phyloP scores from a whole-genome alignment of 2,329 filamentous ascomycete genomes.

The Reticulascus tulasneorum region DNA sequence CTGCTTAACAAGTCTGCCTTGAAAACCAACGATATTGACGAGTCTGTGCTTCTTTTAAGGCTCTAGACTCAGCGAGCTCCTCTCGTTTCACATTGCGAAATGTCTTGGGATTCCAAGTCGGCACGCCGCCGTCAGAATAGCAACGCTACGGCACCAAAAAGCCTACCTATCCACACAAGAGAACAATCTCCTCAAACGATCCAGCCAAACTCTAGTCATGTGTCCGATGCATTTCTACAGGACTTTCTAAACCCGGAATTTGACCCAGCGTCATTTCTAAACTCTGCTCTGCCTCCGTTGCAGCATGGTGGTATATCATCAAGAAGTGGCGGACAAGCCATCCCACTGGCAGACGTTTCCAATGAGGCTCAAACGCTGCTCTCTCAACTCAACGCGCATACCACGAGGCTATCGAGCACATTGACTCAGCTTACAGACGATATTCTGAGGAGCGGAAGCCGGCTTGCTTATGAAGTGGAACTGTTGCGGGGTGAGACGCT shows the following conservation, averaged over 20 bases:
- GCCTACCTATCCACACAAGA: slow-evolving; percentile 36
- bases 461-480: slow-evolving; percentile 92
- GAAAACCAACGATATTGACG: no score
- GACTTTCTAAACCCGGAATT: slow-evolving; percentile 75
- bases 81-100: slow-evolving; percentile 10
- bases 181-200: slow-evolving; percentile 32
- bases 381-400: slow-evolving; percentile 84
- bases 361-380: slow-evolving; percentile 79
- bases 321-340: slow-evolving; percentile 28
- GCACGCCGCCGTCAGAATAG: slow-evolving; percentile 45
- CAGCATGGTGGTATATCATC: slow-evolving; percentile 32
- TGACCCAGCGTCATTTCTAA: slow-evolving; percentile 82
- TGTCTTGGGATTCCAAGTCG: slow-evolving; percentile 37
- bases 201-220: slow-evolving; percentile 55
- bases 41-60: not conserved
- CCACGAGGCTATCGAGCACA: slow-evolving; percentile 72
- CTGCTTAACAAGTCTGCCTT: no score
- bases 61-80: not conserved
- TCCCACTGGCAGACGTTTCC: slow-evolving; percentile 72
- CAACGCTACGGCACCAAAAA: slow-evolving; percentile 30
- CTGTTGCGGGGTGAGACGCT: slow-evolving; percentile 84
- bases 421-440: slow-evolving; percentile 92
- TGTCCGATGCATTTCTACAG: slow-evolving; percentile 67
- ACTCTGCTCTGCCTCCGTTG: slow-evolving; percentile 69
- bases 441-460: slow-evolving; percentile 81